Evolutionary conservation across 192 early-diverging fungal species (phyloP), one percentile per base, ranked within the genome.

Genomic region (Spizellomyces punctatus): DNA sequence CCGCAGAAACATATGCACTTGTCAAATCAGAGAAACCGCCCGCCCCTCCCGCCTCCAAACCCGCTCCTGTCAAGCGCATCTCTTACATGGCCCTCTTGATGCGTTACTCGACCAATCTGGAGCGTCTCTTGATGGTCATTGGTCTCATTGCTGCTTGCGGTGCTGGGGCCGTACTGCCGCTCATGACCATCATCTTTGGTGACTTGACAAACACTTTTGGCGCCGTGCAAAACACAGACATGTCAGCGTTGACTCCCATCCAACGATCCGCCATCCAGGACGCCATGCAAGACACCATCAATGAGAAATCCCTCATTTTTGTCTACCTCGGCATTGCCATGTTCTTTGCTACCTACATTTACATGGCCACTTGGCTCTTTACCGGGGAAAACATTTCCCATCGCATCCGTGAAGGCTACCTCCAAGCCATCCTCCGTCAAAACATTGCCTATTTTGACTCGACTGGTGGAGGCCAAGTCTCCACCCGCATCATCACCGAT

Each of bases 361-460:
- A 86, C 70, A 89, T 89, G 82, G 81, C 85, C 36, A 76, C 75
- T 41, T 89, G 74, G 72, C 78, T 83, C 9, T 64, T 83, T 4
- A 77, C 87, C 41, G 76, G 80, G 41, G 83, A 83, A 83, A 76
- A 81, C 45, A 82, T 80, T 69, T 81, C 89, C 55, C 87, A 89
- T 63, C 86, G 95, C 17, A 86, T 96, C 56, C 84, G 95, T 21
- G 81, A 89, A 71, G 64, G 61, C 42, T 98, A 94, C 70, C 85
- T 95, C 43, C 75, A 81, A 42, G 72, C 91, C 6, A 89, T 96
- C 61, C 82, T 98, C 60, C 85, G 92, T 57, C 95, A 96, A 76
- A 90, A 96, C 22, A 89, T 93, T 48, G 86, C 84, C 16, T 98
- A 91, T 89, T 95, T 95, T 74, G 96, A 98, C 65, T 74, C 82